Conservation (phyloP, 2,329 filamentous ascomycete species). For the Diaporthe sp. region DNA sequence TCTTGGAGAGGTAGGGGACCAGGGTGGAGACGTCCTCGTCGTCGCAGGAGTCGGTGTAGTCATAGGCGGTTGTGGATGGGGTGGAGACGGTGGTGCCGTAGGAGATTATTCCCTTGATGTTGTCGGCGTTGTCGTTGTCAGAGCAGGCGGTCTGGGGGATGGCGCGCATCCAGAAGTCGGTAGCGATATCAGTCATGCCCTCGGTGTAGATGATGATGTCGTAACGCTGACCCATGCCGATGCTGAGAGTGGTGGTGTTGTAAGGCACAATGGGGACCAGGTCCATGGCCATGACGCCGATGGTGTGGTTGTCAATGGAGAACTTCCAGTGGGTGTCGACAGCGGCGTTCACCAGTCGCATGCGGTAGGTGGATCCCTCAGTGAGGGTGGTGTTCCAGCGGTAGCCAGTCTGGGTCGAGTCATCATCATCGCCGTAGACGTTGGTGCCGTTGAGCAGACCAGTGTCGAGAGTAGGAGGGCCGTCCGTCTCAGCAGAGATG, state of each 20-base stretch:
- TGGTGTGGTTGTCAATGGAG: constrained; percentile 59
- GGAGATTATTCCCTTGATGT: constrained; percentile 63
- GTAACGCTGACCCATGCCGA: constrained; percentile 63
- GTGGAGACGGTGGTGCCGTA: constrained; percentile 49
- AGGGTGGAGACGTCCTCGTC: constrained; percentile 51
- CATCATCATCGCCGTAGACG: constrained; percentile 48
- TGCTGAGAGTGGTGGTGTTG: constrained; percentile 57
- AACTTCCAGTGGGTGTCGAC: constrained; percentile 42
- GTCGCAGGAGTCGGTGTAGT: constrained; percentile 46
- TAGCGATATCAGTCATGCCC: constrained; percentile 41
- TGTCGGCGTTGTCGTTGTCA: constrained; percentile 52
- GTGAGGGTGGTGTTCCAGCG: constrained; percentile 54
- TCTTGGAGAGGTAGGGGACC: constrained; percentile 50
- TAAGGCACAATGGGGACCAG: constrained; percentile 63
- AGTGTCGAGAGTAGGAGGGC: constrained; percentile 55
- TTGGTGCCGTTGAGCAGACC: constrained; percentile 60
- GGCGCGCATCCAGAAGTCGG: constrained; percentile 63
- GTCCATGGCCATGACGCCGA: constrained; percentile 62
- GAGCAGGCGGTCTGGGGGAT: constrained; percentile 57
- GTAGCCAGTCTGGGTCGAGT: constrained; percentile 45
- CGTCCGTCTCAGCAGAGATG: constrained; percentile 43
- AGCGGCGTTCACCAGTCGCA: constrained; percentile 36
- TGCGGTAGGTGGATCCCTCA: constrained; percentile 55
- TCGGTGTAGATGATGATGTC: constrained; percentile 59
- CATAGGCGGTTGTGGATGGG: constrained; percentile 35